phyloP scores from a whole-genome alignment of 1,284 basidiomycete genomes.

The Mrakiaceae sp. region DNA sequence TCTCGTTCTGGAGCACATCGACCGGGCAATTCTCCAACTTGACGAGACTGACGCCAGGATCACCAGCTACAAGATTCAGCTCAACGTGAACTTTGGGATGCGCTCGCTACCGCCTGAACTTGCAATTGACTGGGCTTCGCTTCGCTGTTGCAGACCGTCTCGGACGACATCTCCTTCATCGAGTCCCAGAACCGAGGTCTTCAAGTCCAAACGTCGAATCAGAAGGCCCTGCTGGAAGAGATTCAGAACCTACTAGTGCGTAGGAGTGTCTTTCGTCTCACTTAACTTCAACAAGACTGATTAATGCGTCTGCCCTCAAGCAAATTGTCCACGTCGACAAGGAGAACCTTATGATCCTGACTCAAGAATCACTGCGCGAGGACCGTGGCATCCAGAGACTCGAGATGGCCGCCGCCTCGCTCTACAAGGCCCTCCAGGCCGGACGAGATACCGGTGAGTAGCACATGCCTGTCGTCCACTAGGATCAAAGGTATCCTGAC shows the following conservation, averaged over 20 bases:
- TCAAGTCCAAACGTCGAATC: slow-evolving; percentile 96
- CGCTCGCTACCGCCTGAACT: neutral
- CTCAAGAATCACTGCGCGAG: slow-evolving; percentile 75
- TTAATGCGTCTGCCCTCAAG: slow-evolving; percentile 35
- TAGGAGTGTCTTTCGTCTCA: slow-evolving; percentile 3
- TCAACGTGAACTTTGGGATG: slow-evolving; percentile 49
- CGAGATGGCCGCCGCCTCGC: slow-evolving; percentile 68
- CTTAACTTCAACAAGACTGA: neutral
- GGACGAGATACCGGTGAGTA: slow-evolving; percentile 66
- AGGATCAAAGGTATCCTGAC: neutral
- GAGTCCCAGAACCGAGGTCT: slow-evolving; percentile 93
- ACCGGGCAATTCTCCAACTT: slow-evolving; percentile 71
- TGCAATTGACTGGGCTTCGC: slow-evolving; percentile 14
- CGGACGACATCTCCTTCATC: slow-evolving; percentile 89
- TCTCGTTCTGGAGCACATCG: slow-evolving; percentile 76
- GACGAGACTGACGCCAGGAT: slow-evolving; percentile 77
- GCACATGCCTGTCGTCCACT: neutral
- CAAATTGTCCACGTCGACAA: slow-evolving; percentile 86
- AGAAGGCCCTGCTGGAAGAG: slow-evolving; percentile 66
- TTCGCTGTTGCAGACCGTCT: slow-evolving; percentile 54
- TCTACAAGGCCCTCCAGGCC: slow-evolving; percentile 93
- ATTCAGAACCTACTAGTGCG: slow-evolving; percentile 70
- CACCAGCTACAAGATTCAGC: slow-evolving; percentile 82
- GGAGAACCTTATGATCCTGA: slow-evolving; percentile 60
- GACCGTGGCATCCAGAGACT: slow-evolving; percentile 60